phyloP scores from a whole-genome alignment of 2,329 filamentous ascomycete species.

The Fusarium mexicanum region DNA sequence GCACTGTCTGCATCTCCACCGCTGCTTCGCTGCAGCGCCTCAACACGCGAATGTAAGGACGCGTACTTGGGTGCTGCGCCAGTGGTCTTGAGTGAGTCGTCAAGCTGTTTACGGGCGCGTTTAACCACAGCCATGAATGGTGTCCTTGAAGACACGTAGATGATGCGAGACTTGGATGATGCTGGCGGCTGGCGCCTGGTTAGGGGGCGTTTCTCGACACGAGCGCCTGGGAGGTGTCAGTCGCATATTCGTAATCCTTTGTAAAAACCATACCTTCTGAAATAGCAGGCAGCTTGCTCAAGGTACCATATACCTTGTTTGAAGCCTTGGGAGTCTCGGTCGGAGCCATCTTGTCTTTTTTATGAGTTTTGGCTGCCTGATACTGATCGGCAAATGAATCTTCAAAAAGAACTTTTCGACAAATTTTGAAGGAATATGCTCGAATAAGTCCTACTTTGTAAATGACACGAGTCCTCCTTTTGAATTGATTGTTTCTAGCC shows the following conservation, averaged over 20 bases:
- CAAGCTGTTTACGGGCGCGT: constrained; percentile 71
- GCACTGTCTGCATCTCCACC: constrained; percentile 44
- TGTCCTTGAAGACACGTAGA: constrained; percentile 73
- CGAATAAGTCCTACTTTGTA: background rate
- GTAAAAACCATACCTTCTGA: constrained; percentile 43
- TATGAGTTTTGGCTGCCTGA: constrained; percentile 22
- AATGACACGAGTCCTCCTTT: background rate
- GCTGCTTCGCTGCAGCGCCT: constrained; percentile 51
- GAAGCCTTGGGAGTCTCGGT: constrained; percentile 17
- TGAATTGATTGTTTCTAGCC: background rate
- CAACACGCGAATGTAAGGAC: constrained; percentile 58
- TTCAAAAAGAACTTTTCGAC: no score
- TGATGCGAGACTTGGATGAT: constrained; percentile 56
- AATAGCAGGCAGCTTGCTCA: constrained; percentile 50
- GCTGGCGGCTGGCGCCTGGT: constrained; percentile 52
- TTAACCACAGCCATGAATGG: constrained; percentile 75
- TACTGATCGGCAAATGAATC: constrained; percentile 18
- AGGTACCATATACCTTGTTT: constrained; percentile 32
- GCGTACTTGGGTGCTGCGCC: constrained; percentile 59
- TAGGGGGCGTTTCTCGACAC: constrained; percentile 60
- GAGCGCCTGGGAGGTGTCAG: constrained; percentile 52
- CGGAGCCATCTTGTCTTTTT: constrained; percentile 35
- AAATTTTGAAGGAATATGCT: background rate
- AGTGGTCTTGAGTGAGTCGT: constrained; percentile 57
- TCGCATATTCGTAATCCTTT: background rate